Evolutionary conservation across 2,329 filamentous ascomycete species (phyloP).

Genomic region (Cryphonectria radicalis): DNA sequence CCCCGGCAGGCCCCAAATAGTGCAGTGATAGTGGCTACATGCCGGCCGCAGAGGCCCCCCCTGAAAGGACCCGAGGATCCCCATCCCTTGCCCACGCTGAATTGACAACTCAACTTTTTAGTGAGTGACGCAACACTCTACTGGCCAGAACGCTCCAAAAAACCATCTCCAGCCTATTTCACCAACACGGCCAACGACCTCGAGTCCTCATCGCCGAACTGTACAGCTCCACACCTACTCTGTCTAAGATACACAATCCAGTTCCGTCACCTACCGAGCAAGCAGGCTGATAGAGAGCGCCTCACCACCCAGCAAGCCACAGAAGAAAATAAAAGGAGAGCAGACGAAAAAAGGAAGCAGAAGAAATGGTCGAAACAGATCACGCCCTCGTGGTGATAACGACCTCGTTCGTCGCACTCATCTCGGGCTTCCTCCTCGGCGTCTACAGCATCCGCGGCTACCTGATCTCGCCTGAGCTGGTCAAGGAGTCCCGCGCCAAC

Average conservation of each 20-base stretch:
- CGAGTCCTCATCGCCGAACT: not conserved
- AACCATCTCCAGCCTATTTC: not conserved
- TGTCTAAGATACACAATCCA: not conserved
- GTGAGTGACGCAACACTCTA: constrained; percentile 25
- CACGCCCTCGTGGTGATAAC: constrained; percentile 61
- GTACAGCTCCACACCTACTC: not conserved
- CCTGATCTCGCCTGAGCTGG: constrained; percentile 60
- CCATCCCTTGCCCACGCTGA: constrained; percentile 17
- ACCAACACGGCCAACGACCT: not conserved
- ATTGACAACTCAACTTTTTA: not conserved
- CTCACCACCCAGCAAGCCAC: not conserved
- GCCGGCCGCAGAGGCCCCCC: not conserved
- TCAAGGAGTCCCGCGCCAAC: constrained; percentile 60
- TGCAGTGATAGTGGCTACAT: not conserved
- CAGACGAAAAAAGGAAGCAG: constrained; percentile 15
- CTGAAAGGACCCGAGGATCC: constrained; percentile 3
- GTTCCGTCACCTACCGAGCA: not conserved
- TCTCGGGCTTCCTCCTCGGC: constrained; percentile 81
- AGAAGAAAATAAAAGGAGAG: not conserved
- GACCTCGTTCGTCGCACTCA: constrained; percentile 73
- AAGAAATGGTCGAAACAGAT: constrained; percentile 6
- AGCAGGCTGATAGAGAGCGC: not conserved
- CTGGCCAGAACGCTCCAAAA: not conserved
- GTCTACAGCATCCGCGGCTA: constrained; percentile 70
- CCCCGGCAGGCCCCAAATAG: constrained; percentile 13